Percentiles rank a stretch among this genome's conserved stretches.
Evolutionary conservation across 2,329 filamentous ascomycete genomes (phyloP).

Genomic region (Helminthosporium solani): DNA sequence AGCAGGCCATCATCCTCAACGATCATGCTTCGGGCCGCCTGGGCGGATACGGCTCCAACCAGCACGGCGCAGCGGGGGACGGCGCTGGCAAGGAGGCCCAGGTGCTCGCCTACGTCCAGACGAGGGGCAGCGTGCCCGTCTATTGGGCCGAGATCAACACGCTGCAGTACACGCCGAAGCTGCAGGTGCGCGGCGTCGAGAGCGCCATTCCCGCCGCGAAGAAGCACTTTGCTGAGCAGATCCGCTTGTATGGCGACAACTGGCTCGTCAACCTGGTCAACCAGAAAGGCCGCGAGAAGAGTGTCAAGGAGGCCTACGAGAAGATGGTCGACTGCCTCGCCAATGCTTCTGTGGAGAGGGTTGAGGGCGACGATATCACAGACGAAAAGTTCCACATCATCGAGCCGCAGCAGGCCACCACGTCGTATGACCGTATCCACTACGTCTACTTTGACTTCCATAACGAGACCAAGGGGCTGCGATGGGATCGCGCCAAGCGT

Average conservation of each 20-base stretch:
- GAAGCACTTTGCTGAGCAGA: constrained; percentile 91
- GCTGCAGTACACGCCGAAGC: constrained; percentile 83
- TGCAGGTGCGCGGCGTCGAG: constrained; percentile 84
- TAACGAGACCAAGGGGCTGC: constrained; percentile 91
- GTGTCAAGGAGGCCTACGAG: constrained; percentile 92
- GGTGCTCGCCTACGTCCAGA: constrained; percentile 92
- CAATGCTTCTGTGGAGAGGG: constrained; percentile 65
- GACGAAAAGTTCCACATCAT: constrained; percentile 81
- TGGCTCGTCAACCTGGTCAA: constrained; percentile 98
- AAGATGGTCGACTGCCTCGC: constrained; percentile 78
- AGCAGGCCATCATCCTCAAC: constrained; percentile 88
- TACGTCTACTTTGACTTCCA: constrained; percentile 99
- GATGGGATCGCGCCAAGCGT: constrained; percentile 87
- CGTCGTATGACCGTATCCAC: constrained; percentile 80
- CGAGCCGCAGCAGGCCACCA: constrained; percentile 60
- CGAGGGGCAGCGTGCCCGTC: constrained; percentile 90
- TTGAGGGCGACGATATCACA: constrained; percentile 64
- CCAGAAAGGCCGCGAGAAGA: constrained; percentile 85
- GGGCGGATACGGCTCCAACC: constrained; percentile 76
- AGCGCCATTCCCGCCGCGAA: constrained; percentile 74
- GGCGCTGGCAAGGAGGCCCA: constrained; percentile 73
- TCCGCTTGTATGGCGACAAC: constrained; percentile 90
- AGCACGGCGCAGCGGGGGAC: constrained; percentile 63
- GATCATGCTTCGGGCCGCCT: constrained; percentile 70
- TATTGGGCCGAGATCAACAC: constrained; percentile 97